These are phyloP conservation scores for Striga asiatica DNA, from an alignment of 257 asterid genomes.

Conservation along the genomic window DNA sequence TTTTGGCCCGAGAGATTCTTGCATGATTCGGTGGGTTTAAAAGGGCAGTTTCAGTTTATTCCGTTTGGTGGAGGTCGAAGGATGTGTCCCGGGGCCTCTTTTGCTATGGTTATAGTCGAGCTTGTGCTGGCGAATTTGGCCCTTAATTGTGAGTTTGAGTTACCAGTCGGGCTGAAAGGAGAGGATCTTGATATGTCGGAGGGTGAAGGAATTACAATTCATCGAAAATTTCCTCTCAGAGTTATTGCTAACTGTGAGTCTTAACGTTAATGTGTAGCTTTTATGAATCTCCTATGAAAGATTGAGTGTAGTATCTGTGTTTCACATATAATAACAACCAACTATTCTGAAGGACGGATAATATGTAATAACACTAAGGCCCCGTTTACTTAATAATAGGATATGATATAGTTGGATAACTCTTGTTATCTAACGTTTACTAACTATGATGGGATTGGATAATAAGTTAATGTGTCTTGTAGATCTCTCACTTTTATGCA, in stretches of 20 bases:
- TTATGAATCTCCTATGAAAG: no score
- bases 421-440: no score
- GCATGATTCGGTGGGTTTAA: slow-evolving; percentile 19
- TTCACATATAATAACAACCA: no score
- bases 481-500: no score
- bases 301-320: no score
- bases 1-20: slow-evolving; percentile 30
- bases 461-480: no score
- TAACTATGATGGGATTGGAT: no score
- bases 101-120: neutral
- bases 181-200: neutral
- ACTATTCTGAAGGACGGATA: no score
- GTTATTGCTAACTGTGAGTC: neutral
- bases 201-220: neutral
- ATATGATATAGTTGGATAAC: no score
- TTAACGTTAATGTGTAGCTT: no score
- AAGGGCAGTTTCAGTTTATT: slow-evolving; percentile 22
- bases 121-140: neutral
- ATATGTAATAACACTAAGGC: no score
- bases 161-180: neutral
- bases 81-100: neutral
- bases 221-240: neutral
- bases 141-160: neutral
- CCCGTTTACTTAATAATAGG: no score
- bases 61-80: neutral